Evolutionary conservation across 2,329 filamentous ascomycete species (phyloP).

Genomic region (Cladophialophora immunda): DNA sequence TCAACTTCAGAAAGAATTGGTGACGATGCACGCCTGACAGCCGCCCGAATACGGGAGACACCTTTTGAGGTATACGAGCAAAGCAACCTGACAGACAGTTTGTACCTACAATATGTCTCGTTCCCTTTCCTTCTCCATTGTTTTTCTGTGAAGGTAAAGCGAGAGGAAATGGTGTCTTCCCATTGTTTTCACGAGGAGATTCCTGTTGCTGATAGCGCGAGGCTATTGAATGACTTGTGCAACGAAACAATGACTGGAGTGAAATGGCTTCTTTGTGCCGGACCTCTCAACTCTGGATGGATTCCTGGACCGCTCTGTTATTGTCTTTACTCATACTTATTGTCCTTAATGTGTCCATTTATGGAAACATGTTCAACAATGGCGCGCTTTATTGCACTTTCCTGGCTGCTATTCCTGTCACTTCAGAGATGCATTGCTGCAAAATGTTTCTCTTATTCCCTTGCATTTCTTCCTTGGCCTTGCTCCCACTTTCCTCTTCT

Average conservation of each 20-base stretch:
- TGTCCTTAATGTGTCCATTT: slow-evolving; percentile 9
- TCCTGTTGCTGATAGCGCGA: neutral
- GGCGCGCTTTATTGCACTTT: neutral
- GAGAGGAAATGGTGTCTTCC: neutral
- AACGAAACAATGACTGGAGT: neutral
- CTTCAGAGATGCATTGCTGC: slow-evolving; percentile 7
- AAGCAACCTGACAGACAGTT: neutral
- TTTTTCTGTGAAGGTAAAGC: neutral
- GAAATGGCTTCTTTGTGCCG: slow-evolving; percentile 14
- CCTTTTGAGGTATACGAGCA: neutral
- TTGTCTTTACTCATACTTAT: slow-evolving; percentile 16
- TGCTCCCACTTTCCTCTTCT: neutral
- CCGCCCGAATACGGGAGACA: neutral
- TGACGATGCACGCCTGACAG: neutral
- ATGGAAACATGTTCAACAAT: slow-evolving; percentile 11
- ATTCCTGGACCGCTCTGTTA: neutral
- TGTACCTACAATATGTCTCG: neutral
- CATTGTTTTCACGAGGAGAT: neutral
- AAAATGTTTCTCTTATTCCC: slow-evolving; percentile 12
- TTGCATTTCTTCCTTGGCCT: neutral
- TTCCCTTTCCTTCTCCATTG: neutral
- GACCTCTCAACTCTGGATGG: neutral
- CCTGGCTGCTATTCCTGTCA: slow-evolving; percentile 11
- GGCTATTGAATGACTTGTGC: neutral
- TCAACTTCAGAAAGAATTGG: neutral